phyloP scores from a whole-genome alignment of 495 filamentous ascomycete species.

The Pseudomonodictys pantanalensis region DNA sequence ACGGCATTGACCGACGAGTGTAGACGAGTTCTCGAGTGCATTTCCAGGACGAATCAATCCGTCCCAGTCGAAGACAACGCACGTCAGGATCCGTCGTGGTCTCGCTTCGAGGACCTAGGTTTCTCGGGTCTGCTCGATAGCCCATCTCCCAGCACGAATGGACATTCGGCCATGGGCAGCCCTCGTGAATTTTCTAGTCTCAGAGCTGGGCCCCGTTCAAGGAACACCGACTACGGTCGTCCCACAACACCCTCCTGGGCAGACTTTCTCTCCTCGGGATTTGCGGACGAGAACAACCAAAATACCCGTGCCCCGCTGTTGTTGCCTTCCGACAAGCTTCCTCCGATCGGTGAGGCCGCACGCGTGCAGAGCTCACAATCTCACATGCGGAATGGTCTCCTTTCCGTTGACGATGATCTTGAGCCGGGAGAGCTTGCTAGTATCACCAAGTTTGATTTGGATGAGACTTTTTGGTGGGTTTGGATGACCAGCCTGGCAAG shows the following conservation, averaged over 20 bases:
- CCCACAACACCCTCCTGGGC: slow-evolving; percentile 98
- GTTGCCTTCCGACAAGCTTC: slow-evolving; percentile 89
- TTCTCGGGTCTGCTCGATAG: slow-evolving; percentile 61
- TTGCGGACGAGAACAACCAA: slow-evolving; percentile 65
- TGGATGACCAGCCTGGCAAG: slow-evolving; percentile 96
- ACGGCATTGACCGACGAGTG: slow-evolving; percentile 90
- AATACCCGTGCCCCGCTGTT: slow-evolving; percentile 59
- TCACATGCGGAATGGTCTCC: slow-evolving; percentile 62
- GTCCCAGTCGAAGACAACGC: slow-evolving; percentile 48
- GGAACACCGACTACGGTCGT: slow-evolving; percentile 62
- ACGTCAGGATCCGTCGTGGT: slow-evolving; percentile 88
- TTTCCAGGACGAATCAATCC: slow-evolving; percentile 85
- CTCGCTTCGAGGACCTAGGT: slow-evolving; percentile 91
- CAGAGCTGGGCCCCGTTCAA: slow-evolving; percentile 61
- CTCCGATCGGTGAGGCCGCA: slow-evolving; percentile 64
- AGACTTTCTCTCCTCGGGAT: slow-evolving; percentile 92
- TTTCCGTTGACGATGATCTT: slow-evolving; percentile 61
- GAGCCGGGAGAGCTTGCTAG: slow-evolving; percentile 94
- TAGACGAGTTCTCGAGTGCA: slow-evolving; percentile 79
- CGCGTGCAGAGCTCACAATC: slow-evolving; percentile 86
- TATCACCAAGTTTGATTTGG: slow-evolving; percentile 78
- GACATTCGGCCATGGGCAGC: background rate
- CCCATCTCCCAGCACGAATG: slow-evolving; percentile 17
- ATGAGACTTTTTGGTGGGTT: slow-evolving; percentile 99
- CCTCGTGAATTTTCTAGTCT: slow-evolving; percentile 43